These are phyloP conservation scores for Thielaviopsis punctulata DNA, from an alignment of 2,329 filamentous ascomycete genomes.

Conservation along the genomic window DNA sequence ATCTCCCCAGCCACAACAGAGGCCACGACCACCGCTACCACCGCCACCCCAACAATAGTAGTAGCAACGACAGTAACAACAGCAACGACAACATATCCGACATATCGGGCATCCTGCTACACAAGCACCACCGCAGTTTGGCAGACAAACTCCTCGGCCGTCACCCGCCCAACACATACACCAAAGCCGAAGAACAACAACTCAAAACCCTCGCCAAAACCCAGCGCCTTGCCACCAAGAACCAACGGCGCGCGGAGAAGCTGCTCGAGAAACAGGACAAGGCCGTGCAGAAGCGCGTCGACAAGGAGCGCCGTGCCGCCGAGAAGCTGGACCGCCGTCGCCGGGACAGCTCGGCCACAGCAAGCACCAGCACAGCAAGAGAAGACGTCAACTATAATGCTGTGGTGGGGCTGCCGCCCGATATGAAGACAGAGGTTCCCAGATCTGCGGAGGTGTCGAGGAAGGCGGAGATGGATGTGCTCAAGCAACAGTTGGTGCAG, in stretches of 20 bases:
- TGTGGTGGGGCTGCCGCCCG: conserved; percentile 33
- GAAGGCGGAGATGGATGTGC: conserved; percentile 33
- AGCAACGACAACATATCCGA: neutral
- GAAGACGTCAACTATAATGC: neutral
- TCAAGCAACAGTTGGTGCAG: conserved; percentile 34
- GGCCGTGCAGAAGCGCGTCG: conserved; percentile 47
- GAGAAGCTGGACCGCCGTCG: conserved; percentile 47
- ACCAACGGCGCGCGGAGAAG: conserved; percentile 29
- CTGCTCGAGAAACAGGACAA: conserved; percentile 46
- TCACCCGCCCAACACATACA: neutral
- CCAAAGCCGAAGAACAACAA: conserved; percentile 4
- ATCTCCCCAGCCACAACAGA: neutral
- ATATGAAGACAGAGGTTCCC: conserved; percentile 13
- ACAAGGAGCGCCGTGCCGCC: conserved; percentile 35
- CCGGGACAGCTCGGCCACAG: conserved; percentile 26
- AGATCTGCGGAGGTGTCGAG: neutral
- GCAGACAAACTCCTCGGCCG: conserved; percentile 4
- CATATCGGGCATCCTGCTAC: neutral
- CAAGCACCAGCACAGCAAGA: neutral
- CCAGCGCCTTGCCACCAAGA: conserved; percentile 28
- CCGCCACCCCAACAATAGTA: neutral
- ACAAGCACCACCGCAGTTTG: conserved; percentile 3
- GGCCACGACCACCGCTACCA: neutral
- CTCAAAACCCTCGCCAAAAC: conserved; percentile 28
- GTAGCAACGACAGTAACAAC: neutral